These are phyloP conservation scores for Tardiomyces digboiensis DNA, from an alignment of 1,139 yeast species.

Conservation along the genomic window DNA sequence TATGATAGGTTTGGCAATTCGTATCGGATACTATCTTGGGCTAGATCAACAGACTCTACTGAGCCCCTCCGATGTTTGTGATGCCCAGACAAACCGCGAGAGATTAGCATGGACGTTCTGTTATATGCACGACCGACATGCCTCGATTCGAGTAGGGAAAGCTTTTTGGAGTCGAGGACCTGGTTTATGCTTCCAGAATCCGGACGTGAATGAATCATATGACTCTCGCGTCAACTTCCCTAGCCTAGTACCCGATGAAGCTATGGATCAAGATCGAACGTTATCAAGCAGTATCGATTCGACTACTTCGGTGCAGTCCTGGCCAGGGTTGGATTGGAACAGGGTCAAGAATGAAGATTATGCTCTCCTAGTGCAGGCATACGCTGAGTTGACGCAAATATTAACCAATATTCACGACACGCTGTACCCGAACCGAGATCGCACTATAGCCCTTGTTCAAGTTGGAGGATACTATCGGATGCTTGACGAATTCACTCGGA, in stretches of 20 bases:
- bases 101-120: constrained; percentile 17
- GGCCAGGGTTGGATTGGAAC: constrained; percentile 2
- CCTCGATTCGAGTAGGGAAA: constrained; percentile 15
- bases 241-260: constrained; percentile 7
- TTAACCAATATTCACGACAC: constrained; percentile 17
- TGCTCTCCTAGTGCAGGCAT: constrained; percentile 12
- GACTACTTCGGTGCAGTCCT: constrained; percentile 1
- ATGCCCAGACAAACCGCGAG: constrained; percentile 12
- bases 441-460: constrained; percentile 14
- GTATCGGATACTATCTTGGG: constrained; percentile 14
- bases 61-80: constrained; percentile 9
- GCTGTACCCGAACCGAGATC: constrained; percentile 14
- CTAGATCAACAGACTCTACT: constrained; percentile 16
- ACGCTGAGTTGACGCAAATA: constrained; percentile 15
- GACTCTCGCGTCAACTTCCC: constrained; percentile 14
- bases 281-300: neutral
- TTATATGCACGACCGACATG: constrained; percentile 15
- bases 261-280: neutral
- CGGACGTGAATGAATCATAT: constrained; percentile 9
- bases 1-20: constrained; percentile 14
- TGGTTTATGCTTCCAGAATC: constrained; percentile 15
- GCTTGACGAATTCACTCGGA: constrained; percentile 16
- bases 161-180: constrained; percentile 19
- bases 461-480: constrained; percentile 16
- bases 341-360: constrained; percentile 8